Evolutionary conservation across 1,139 yeast genomes (phyloP), one percentile per base, ranked within the genome.

Genomic region (Saccharomycopsis hybrid): DNA sequence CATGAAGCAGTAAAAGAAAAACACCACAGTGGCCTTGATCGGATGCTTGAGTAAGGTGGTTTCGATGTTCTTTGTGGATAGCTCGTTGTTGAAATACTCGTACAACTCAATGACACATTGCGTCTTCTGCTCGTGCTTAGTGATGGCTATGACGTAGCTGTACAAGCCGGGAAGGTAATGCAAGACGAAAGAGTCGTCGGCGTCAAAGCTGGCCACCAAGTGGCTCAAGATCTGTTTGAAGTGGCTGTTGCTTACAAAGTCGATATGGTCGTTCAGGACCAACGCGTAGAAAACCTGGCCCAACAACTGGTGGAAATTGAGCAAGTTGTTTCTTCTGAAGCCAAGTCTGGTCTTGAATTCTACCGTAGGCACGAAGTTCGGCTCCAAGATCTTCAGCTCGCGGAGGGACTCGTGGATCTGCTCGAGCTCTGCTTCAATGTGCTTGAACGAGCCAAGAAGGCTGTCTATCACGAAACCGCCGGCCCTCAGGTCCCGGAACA

Each of bases 1-100:
- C 92, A 85, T 85, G 92, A 80, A 8, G 81, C 77, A 49, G 82
- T 78, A 69, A 60, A 85, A 84, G 11, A 80, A 71, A 41, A 86
- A 68, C 25, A 74, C 70, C 0, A 83, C 70, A n/a, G 80, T 69
- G 1, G 82, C 80, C 51, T 76, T 78, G 49, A 84, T 65, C 3
- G 89, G 82, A 46, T 70, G 70, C 13, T 76, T 67, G 9, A 44
- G 30, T 32, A 52, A 43, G 8, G 78, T 63, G 9, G 68, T 64
- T 18, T 73, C 75, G 30, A 35, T 30, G n/a, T 35, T 38, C 8
- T 57, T 51, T 44, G 64, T 57, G 47, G 63, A 57, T 11, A 69
- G 49, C 5, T 66, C 65, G 2, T 57, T 56, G 25, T 65, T 41
- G 36, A 72, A 62, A 8, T 57, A 59, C 13, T 63, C 57, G 53